Evolutionary conservation across 2,329 filamentous ascomycete species (phyloP), one percentile per base, ranked within the genome.

Genomic region (Colletotrichum gloeosporioides): DNA sequence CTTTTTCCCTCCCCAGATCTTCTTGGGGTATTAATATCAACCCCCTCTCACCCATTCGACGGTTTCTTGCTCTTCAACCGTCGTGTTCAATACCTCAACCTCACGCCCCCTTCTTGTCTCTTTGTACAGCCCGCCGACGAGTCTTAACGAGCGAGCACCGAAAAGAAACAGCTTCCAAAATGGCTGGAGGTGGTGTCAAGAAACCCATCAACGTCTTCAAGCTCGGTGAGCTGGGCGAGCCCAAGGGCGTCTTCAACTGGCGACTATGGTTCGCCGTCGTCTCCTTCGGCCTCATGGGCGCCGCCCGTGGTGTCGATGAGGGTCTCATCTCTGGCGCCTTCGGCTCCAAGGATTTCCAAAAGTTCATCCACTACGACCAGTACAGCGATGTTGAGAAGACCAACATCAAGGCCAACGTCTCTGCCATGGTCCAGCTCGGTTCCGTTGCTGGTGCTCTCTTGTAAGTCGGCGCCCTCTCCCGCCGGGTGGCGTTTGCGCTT

Each of bases 361-460:
- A 83, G 1, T 88, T 87, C 39, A 93, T 95, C 81, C 80, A 91
- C 78, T 91, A 92, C 77, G 84, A 87, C 8, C 86, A 87, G 3
- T 92, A 92, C 80, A 86, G 84, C 62, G 79, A 84, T 0, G 86
- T 88, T 6, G 88, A 91, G 63, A 87, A 90, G 81, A 92, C 93
- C 77, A 92, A 94, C 82, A 92, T 93, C 85, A 92, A 94, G 84
- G 92, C 90, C 79, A 96, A 96, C 83, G 93, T 96, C 71, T 93
- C 94, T 3, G 91, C 93, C 64, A 96, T 96, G 94, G 94, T 96
- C 0, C 94, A 96, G 84, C 92, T 96, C 80, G 94, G 94, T 29
- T 94, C 91, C 29, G 93, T 96, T 34, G 92, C 88, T 6, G 94
- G 94, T 59, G 93, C 94, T 34, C 87, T 95, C 36, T 88, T 89